Evolutionary conservation across 306 rosid genomes (phyloP), one percentile per base, ranked within the genome.

Genomic region (Ormosia semicastrata): DNA sequence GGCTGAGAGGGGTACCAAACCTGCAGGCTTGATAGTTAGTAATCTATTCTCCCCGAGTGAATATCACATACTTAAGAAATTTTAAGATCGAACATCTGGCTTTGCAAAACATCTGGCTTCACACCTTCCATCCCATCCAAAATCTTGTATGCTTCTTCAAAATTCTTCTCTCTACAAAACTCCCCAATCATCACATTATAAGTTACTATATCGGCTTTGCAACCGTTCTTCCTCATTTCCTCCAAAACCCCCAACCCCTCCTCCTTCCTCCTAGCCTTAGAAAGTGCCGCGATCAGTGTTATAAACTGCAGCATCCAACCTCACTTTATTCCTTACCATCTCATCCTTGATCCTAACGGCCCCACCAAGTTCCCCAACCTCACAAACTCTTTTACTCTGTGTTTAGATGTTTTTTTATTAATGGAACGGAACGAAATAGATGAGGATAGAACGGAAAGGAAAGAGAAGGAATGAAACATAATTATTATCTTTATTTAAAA

Each of bases 131-230:
- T 86, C 78, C 91, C 89, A 62, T 92, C 93, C 91, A 94, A 86
- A 78, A 89, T 40, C 81, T 79, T 74, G 33, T 10, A 70, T 0
- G 89, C 97, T 63, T 86, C 84, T 81, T 89, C 83, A 3, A 87
- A 84, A 74, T 92, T 86, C 13, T 76, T 88, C 75, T 90, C 89
- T 63, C 86, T 82, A 70, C 98, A 94, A 47, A 75, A 81, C 73
- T 91, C 98, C 46, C 49, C 74, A 70, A 94, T 89, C 89, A 94
- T 64, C 52, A 89, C 89, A 73, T 94, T 94, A 84, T 86, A 94
- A 44, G 98, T 94, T 43, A 87, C 93, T 0, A 85, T 57, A 76
- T 91, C 82, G 2, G 90, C 88, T 84, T 79, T 68, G 66, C 87
- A 89, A n/a, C 91, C 91, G 11, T 64, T 53, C 58, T 68, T 84